Evolutionary conservation across 148 eudicot genomes (phyloP).

Genomic region (Nyssa sinensis): DNA sequence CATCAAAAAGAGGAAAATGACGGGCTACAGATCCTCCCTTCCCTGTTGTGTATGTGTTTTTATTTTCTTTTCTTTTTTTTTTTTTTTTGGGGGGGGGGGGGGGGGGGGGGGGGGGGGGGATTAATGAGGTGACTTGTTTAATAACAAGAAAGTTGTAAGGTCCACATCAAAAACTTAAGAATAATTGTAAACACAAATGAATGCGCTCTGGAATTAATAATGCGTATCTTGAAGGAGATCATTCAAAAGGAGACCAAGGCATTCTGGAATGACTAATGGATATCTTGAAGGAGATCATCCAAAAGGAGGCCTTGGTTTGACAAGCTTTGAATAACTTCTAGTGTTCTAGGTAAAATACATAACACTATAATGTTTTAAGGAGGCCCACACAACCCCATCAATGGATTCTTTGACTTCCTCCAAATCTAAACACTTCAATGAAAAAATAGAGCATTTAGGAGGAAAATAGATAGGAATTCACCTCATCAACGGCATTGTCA

Average conservation of each 20-base stretch:
- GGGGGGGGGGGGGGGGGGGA: no score
- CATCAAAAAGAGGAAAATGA: not conserved
- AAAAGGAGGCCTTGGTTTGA: not conserved
- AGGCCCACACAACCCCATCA: not conserved
- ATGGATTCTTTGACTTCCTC: not conserved
- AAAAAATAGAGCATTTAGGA: not conserved
- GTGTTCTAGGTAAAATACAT: not conserved
- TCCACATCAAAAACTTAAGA: no score
- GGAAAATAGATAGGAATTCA: conserved; percentile 12
- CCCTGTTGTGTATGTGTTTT: not conserved
- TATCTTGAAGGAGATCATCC: not conserved
- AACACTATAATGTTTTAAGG: not conserved
- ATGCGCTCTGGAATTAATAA: not conserved
- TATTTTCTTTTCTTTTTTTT: no score
- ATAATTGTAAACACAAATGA: no score
- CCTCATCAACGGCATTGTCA: conserved; percentile 84
- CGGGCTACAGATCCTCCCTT: not conserved
- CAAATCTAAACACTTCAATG: not conserved
- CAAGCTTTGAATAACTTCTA: not conserved
- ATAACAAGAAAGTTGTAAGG: no score
- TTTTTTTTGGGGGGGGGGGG: no score
- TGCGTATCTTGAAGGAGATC: not conserved
- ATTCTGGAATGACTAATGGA: not conserved
- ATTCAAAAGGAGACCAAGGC: not conserved
- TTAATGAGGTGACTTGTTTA: no score